Evolutionary conservation across 1,139 yeast genomes (phyloP).

Genomic region (Debaryomycetaceae sp.): DNA sequence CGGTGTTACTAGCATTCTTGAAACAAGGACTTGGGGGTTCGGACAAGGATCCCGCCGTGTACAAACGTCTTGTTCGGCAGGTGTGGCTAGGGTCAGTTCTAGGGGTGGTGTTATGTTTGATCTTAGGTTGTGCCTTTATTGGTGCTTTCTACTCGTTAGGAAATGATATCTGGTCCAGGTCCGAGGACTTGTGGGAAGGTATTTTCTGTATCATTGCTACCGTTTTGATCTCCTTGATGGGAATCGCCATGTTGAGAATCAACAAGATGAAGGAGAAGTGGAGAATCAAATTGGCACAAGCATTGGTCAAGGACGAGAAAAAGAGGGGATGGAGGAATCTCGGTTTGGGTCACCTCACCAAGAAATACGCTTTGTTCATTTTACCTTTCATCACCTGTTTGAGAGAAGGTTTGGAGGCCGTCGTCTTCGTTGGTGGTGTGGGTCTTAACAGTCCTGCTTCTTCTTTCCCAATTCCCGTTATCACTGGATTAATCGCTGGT

Average conservation of each 20-base stretch:
- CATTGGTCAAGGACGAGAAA: slow-evolving; percentile 48
- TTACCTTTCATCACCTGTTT: slow-evolving; percentile 80
- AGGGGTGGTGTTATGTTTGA: slow-evolving; percentile 72
- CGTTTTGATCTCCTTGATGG: slow-evolving; percentile 81
- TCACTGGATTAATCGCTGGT: slow-evolving; percentile 77
- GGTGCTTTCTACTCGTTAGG: slow-evolving; percentile 79
- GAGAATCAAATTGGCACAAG: slow-evolving; percentile 83
- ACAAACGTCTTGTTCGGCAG: slow-evolving; percentile 63
- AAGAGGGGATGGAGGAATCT: slow-evolving; percentile 23
- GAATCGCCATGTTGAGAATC: slow-evolving; percentile 84
- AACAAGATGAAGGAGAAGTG: slow-evolving; percentile 91
- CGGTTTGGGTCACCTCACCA: slow-evolving; percentile 37
- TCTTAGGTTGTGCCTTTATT: slow-evolving; percentile 81
- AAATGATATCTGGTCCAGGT: slow-evolving; percentile 75
- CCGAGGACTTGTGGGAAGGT: slow-evolving; percentile 96
- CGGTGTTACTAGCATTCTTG: slow-evolving; percentile 84
- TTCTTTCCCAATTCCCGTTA: slow-evolving; percentile 82
- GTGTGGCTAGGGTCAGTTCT: slow-evolving; percentile 74
- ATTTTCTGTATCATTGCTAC: slow-evolving; percentile 80
- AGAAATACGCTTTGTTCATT: slow-evolving; percentile 73
- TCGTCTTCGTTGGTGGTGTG: slow-evolving; percentile 86
- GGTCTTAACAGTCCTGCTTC: slow-evolving; percentile 74
- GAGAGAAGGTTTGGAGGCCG: slow-evolving; percentile 91
- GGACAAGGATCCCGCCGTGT: slow-evolving; percentile 46
- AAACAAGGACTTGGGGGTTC: slow-evolving; percentile 74